A percentile compares a stretch with the other conserved stretches of the same genome.
Evolutionary conservation across 139 green algal genomes (phyloP).

Genomic region (Trebouxia sp.): DNA sequence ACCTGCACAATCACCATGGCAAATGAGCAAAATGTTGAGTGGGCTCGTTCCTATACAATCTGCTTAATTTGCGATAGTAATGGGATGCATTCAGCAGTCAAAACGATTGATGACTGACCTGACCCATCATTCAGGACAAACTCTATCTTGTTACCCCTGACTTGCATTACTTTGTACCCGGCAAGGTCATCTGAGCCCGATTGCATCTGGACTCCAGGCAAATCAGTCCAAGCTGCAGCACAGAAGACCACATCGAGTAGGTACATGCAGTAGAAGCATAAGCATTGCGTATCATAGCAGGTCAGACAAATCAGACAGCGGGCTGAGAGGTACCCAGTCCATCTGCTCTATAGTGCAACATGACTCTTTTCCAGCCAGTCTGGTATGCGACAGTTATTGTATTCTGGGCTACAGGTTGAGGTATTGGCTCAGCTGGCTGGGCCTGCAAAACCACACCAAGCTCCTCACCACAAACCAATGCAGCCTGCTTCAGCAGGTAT

Average conservation of each 20-base stretch:
- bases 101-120: no score
- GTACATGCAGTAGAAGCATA: no score
- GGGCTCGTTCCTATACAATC: background rate
- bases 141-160: background rate
- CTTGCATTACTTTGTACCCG: background rate
- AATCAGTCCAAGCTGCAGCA: constrained; percentile 26
- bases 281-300: no score
- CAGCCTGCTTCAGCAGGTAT: no score
- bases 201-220: constrained; percentile 17
- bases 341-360: constrained; percentile 36
- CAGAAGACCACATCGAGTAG: background rate
- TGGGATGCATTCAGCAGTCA: background rate
- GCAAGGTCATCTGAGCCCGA: background rate
- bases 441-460: constrained; percentile 3
- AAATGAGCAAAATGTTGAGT: background rate
- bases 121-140: constrained; percentile 35
- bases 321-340: constrained; percentile 13
- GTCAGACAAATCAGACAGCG: background rate
- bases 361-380: constrained; percentile 10
- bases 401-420: background rate
- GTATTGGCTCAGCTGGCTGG: no score
- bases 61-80: no score
- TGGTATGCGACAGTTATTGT: constrained; percentile 22
- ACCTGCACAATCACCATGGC: background rate
- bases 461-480: no score